phyloP scores from a whole-genome alignment of 768 basidiomycete genomes.

The Leccinum barrowsii region DNA sequence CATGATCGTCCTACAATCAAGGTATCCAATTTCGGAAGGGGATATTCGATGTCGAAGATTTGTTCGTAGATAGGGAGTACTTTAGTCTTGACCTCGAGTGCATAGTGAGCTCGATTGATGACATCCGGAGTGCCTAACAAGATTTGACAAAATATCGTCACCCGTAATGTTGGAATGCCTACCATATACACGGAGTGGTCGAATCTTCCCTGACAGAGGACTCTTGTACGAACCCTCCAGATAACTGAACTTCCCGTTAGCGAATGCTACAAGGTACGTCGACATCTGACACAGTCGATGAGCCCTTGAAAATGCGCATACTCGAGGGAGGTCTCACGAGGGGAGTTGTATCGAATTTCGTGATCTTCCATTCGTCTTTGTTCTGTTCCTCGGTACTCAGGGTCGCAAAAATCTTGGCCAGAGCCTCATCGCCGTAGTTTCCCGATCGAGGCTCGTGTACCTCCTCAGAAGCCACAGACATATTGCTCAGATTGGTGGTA shows the following conservation, averaged over 20 bases:
- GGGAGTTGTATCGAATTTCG: conserved; percentile 78
- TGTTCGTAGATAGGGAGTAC: conserved; percentile 90
- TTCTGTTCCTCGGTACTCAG: conserved; percentile 35
- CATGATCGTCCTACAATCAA: conserved; percentile 55
- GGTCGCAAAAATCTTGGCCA: conserved; percentile 41
- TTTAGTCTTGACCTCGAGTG: conserved; percentile 79
- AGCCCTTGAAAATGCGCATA: background rate
- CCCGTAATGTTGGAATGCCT: conserved; percentile 15
- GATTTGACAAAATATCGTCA: background rate
- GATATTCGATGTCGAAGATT: conserved; percentile 89
- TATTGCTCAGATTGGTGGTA: conserved; percentile 83
- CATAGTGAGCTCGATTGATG: conserved; percentile 81
- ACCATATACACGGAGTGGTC: conserved; percentile 87
- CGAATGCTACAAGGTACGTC: conserved; percentile 84
- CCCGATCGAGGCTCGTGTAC: conserved; percentile 35
- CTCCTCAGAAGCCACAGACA: conserved; percentile 69
- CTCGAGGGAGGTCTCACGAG: conserved; percentile 35
- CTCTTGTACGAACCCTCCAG: conserved; percentile 75
- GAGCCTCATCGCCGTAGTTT: conserved; percentile 30
- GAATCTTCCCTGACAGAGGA: conserved; percentile 72
- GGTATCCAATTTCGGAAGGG: conserved; percentile 92
- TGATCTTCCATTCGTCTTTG: conserved; percentile 68
- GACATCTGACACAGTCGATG: conserved; percentile 51
- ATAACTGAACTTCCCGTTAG: conserved; percentile 74
- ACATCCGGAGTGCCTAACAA: conserved; percentile 69